These are phyloP conservation scores for Calycina herbarum DNA, from an alignment of 2,329 filamentous ascomycete species.

Conservation along the genomic window DNA sequence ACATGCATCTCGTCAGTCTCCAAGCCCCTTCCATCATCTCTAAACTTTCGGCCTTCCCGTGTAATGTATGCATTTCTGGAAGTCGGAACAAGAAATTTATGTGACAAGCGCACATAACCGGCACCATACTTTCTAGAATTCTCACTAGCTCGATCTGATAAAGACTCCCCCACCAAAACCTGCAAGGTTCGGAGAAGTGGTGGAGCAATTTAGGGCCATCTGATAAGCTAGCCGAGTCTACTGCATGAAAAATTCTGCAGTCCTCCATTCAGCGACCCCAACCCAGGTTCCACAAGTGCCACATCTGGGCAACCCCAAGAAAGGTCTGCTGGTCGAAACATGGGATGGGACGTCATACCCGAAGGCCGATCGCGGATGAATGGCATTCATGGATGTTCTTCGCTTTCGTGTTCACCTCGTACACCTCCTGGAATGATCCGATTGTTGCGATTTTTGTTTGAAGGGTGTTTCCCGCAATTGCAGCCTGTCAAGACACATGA, in stretches of 20 bases:
- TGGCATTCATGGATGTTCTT: background rate
- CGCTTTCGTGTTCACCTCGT: background rate
- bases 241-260: background rate
- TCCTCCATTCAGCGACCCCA: background rate
- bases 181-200: background rate
- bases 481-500: background rate
- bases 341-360: background rate
- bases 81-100: background rate
- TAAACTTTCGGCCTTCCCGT: no score
- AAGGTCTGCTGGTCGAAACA: background rate
- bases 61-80: no score
- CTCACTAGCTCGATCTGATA: constrained; percentile 9
- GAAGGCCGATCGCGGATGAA: constrained; percentile 1
- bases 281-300: background rate
- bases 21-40: no score
- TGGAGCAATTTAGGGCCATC: constrained; percentile 11
- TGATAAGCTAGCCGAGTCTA: constrained; percentile 6
- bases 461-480: background rate
- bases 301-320: background rate
- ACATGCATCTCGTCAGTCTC: no score
- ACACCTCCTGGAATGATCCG: background rate
- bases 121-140: background rate
- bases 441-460: background rate
- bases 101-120: background rate
- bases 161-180: background rate